Evolutionary conservation across 2,329 filamentous ascomycete species (phyloP).

Genomic region (Trichoderma arundinaceum): DNA sequence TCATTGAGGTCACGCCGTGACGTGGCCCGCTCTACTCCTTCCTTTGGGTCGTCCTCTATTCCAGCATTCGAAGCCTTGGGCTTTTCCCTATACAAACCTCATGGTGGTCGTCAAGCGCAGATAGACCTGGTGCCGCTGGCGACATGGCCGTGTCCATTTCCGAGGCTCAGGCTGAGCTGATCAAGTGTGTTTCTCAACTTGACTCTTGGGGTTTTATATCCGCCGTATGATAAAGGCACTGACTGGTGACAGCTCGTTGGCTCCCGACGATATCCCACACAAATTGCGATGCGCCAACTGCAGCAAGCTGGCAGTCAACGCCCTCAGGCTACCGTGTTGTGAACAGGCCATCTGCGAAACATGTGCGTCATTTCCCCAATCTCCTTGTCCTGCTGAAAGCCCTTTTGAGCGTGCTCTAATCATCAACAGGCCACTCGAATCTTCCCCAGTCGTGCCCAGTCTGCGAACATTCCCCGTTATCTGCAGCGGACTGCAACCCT

Average conservation of each 20-base stretch:
- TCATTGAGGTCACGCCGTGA: slow-evolving; percentile 32
- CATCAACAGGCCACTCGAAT: slow-evolving; percentile 69
- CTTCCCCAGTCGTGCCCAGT: slow-evolving; percentile 84
- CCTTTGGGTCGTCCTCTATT: neutral
- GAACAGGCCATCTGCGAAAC: slow-evolving; percentile 91
- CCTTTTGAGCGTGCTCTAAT: slow-evolving; percentile 12
- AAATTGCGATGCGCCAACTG: slow-evolving; percentile 95
- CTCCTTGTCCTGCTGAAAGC: slow-evolving; percentile 25
- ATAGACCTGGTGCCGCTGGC: slow-evolving; percentile 34
- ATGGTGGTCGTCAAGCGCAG: slow-evolving; percentile 26
- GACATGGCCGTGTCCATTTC: slow-evolving; percentile 49
- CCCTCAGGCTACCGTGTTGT: slow-evolving; percentile 90
- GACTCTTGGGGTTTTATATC: no score
- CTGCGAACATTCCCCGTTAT: slow-evolving; percentile 89
- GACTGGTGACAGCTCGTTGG: slow-evolving; percentile 66
- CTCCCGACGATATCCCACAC: slow-evolving; percentile 87
- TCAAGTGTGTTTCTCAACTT: slow-evolving; percentile 51
- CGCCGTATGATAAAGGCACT: neutral
- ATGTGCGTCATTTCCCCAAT: slow-evolving; percentile 60
- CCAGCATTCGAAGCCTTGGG: neutral
- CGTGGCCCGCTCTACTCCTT: slow-evolving; percentile 25
- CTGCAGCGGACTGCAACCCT: slow-evolving; percentile 82
- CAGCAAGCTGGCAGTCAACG: slow-evolving; percentile 87
- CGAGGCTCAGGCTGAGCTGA: slow-evolving; percentile 63
- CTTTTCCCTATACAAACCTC: slow-evolving; percentile 7